Evolutionary conservation across 805 yeast genomes (phyloP).

Genomic region (Ogataea trehalophila): DNA sequence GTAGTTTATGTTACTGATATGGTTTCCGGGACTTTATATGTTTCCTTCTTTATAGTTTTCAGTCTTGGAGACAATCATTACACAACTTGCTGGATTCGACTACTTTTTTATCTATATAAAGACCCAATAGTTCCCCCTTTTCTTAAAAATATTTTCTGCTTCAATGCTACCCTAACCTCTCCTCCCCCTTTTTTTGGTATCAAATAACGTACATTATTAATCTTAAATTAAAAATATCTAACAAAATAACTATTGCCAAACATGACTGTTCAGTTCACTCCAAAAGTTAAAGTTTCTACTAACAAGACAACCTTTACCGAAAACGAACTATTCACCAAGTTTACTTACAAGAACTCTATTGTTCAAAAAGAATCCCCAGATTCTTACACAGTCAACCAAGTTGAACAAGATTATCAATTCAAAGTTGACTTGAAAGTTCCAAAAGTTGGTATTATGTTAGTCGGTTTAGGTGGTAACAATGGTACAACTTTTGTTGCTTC

Average conservation of each 20-base stretch:
- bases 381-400: slow-evolving; percentile 61
- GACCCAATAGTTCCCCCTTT: slow-evolving; percentile 1
- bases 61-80: too few relatives aligned
- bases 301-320: slow-evolving; percentile 47
- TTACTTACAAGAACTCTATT: slow-evolving; percentile 69
- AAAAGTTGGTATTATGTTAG: slow-evolving; percentile 82
- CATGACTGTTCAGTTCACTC: slow-evolving; percentile 32
- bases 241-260: not conserved
- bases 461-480: slow-evolving; percentile 95
- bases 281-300: slow-evolving; percentile 50
- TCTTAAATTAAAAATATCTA: not conserved
- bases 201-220: not conserved
- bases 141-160: not conserved
- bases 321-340: slow-evolving; percentile 53
- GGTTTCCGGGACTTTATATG: too few relatives aligned
- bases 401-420: slow-evolving; percentile 71
- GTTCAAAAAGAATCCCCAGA: slow-evolving; percentile 54
- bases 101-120: slow-evolving; percentile 4
- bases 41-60: too few relatives aligned
- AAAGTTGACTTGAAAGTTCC: slow-evolving; percentile 79
- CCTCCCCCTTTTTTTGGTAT: not conserved
- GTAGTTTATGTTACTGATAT: too few relatives aligned
- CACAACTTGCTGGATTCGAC: too few relatives aligned
- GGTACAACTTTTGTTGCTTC: slow-evolving; percentile 90
- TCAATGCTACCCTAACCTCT: not conserved